These are phyloP conservation scores for Circinella umbellata DNA, from an alignment of 371 early-diverging fungal genomes.

Conservation along the genomic window DNA sequence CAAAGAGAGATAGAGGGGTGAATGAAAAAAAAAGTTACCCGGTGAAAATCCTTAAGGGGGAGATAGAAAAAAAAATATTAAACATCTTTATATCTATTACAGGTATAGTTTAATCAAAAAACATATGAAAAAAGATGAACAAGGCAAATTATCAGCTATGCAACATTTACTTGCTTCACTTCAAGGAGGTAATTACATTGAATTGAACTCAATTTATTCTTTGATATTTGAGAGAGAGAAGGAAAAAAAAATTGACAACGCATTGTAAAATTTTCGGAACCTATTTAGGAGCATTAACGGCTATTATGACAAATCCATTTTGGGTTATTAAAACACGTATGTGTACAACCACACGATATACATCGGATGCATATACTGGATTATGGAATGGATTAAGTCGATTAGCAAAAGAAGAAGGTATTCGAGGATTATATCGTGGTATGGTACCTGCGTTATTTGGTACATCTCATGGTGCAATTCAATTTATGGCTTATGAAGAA, in stretches of 20 bases:
- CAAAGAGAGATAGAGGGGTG: too few species aligned
- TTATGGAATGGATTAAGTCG: constrained; percentile 71
- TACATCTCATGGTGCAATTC: constrained; percentile 92
- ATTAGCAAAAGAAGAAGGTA: constrained; percentile 77
- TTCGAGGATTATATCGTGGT: constrained; percentile 86
- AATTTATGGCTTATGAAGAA: constrained; percentile 97
- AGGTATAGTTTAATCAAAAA: constrained; percentile 80
- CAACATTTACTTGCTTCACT: constrained; percentile 89
- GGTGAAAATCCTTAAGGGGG: background rate
- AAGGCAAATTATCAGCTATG: constrained; percentile 62
- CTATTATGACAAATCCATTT: constrained; percentile 87
- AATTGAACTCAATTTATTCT: too few species aligned
- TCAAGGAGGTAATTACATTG: constrained; percentile 55
- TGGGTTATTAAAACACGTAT: constrained; percentile 97
- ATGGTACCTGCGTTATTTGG: constrained; percentile 90
- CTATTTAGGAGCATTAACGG: constrained; percentile 73
- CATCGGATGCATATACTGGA: constrained; percentile 78
- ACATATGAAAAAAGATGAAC: constrained; percentile 67
- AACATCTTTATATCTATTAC: background rate
- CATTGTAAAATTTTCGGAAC: background rate
- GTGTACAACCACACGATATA: constrained; percentile 71
- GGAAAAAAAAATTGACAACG: background rate
- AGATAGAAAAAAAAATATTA: background rate
- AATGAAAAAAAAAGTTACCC: background rate
- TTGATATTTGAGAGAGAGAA: too few species aligned